A percentile compares a stretch with the other conserved stretches of the same genome.
phyloP scores from a whole-genome alignment of 331 rosid species.

The Acacia pycnantha region DNA sequence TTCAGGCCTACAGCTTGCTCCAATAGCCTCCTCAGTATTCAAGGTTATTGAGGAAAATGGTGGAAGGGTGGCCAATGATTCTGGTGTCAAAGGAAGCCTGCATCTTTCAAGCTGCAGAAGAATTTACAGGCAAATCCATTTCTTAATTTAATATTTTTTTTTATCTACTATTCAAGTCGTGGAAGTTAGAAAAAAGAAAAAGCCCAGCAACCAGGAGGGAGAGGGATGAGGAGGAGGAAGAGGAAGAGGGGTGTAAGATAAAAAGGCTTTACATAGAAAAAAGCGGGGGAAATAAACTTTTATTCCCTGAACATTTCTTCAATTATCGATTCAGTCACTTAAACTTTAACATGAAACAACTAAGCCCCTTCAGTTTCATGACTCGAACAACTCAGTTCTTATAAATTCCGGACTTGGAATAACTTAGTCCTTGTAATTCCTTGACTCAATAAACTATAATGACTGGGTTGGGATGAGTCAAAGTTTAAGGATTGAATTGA shows the following conservation, averaged over 20 bases:
- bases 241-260: not conserved
- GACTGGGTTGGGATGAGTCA: not conserved
- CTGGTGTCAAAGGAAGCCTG: constrained; percentile 81
- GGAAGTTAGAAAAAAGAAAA: not conserved
- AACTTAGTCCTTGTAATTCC: not conserved
- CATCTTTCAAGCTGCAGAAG: constrained; percentile 72
- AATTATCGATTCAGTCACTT: too few relatives aligned
- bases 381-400: not conserved
- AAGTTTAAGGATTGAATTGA: too few relatives aligned
- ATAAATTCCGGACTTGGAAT: not conserved
- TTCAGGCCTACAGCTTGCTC: constrained; percentile 73
- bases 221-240: not conserved
- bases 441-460: not conserved
- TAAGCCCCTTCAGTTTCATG: not conserved
- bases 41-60: constrained; percentile 83
- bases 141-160: constrained; percentile 7
- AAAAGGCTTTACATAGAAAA: not conserved
- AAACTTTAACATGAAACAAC: not conserved
- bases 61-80: constrained; percentile 80
- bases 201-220: not conserved
- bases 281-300: not conserved
- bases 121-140: constrained; percentile 10
- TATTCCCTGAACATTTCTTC: not conserved
- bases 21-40: constrained; percentile 65
- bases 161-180: not conserved